A percentile compares a stretch with the other conserved stretches of the same genome.
Evolutionary conservation across 331 rosid genomes (phyloP).

Genomic region (Quercus lobata): DNA sequence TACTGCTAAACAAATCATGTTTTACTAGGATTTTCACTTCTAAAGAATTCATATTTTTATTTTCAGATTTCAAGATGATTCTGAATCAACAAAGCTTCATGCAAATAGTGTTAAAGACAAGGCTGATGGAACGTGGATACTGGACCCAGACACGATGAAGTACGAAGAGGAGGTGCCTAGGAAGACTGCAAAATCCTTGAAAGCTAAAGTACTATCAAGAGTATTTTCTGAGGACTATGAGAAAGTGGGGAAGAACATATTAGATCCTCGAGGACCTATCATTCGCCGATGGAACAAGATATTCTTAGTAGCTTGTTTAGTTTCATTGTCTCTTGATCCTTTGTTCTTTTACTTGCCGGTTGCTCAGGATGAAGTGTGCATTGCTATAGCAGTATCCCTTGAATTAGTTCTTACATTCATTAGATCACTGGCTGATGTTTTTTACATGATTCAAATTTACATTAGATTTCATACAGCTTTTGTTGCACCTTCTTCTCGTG

Average conservation of each 20-base stretch:
- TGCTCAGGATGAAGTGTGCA: conserved; percentile 55
- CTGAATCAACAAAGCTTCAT: conserved; percentile 36
- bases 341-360: conserved; percentile 80
- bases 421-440: conserved; percentile 63
- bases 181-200: conserved; percentile 49
- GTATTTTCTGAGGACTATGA: conserved; percentile 90
- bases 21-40: background rate
- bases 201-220: conserved; percentile 65
- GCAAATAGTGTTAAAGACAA: conserved; percentile 44
- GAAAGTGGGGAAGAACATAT: conserved; percentile 54
- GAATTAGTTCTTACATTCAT: conserved; percentile 62
- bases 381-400: conserved; percentile 51
- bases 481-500: conserved; percentile 85
- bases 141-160: conserved; percentile 32
- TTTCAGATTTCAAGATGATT: conserved; percentile 63
- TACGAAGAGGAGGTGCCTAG: conserved; percentile 29
- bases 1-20: too few species aligned
- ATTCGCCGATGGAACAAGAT: conserved; percentile 75
- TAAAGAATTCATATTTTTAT: conserved; percentile 2
- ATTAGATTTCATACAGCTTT: conserved; percentile 68
- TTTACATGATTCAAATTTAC: conserved; percentile 70
- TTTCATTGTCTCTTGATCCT: conserved; percentile 89
- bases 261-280: conserved; percentile 71
- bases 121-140: conserved; percentile 56
- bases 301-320: conserved; percentile 64